These are phyloP conservation scores for Fraxinus floribunda DNA, from an alignment of 305 asterid species.

Conservation along the genomic window DNA sequence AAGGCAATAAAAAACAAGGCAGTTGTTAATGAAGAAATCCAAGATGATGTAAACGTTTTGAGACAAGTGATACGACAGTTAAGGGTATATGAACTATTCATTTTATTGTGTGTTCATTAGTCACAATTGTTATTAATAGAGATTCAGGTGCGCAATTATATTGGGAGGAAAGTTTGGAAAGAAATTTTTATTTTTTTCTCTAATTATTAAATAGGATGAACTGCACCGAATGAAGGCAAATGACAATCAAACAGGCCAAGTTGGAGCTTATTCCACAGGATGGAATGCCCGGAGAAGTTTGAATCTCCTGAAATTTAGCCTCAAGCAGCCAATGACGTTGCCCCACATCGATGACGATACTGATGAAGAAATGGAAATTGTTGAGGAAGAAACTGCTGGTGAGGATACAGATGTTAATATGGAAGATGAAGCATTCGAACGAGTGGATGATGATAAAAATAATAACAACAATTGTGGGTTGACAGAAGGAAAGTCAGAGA, in stretches of 20 bases:
- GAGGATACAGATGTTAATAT: conserved; percentile 69
- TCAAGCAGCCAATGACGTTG: conserved; percentile 76
- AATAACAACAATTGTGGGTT: conserved; percentile 17
- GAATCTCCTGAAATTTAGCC: conserved; percentile 84
- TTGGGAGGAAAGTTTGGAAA: neutral
- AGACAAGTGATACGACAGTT: conserved; percentile 83
- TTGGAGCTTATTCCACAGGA: conserved; percentile 64
- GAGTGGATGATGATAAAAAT: conserved; percentile 36
- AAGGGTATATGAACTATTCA: conserved; percentile 38
- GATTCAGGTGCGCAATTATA: neutral
- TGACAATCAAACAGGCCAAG: conserved; percentile 48
- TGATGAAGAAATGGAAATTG: conserved; percentile 97
- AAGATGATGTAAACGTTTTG: conserved; percentile 82
- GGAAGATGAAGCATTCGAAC: conserved; percentile 61
- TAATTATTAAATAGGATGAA: conserved; percentile 54
- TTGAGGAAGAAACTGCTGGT: conserved; percentile 42
- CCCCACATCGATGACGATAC: conserved; percentile 75
- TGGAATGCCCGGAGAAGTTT: conserved; percentile 97
- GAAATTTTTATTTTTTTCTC: conserved; percentile 5
- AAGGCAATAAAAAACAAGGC: conserved; percentile 98
- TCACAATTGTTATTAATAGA: neutral
- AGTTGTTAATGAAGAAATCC: conserved; percentile 87
- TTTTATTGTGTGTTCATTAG: neutral
- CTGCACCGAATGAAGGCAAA: conserved; percentile 72
- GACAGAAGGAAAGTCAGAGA: conserved; percentile 21